Evolutionary conservation across 2,329 filamentous ascomycete species (phyloP), one percentile per base, ranked within the genome.

Genomic region (Remersonia thermophila): DNA sequence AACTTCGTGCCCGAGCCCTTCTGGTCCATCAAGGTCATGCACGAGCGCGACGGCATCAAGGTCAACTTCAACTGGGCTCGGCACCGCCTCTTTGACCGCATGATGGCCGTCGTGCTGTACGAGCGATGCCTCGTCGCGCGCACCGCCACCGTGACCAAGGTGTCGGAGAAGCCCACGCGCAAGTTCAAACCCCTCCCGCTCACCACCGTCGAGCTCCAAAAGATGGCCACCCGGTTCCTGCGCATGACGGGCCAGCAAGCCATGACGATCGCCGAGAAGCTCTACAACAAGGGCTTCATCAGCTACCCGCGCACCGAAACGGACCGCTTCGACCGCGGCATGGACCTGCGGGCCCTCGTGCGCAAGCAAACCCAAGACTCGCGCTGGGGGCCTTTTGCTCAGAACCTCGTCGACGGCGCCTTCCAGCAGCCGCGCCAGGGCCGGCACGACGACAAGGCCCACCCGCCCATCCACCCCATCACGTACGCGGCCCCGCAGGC

Each of bases 271-370:
- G 91, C 91, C 4, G 91, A 98, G 57, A 66, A 67, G 4, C 71
- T 98, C 2, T 98, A 98, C 63, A 87, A 86, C 32, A 86, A 82
- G 56, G 91, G 91, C 0, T 96, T 87, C 60, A 94, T 98, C 59
- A 95, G 87, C 57, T 98, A 98, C 58, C 91, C 91, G 1, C 78
- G 91, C 58, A 98, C 91, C 0, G 91, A 98, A 58, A 98, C 91
- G 0, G 91, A 98, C 56, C 82, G 89, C 23, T 98, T 96, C 52
- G 87, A 95, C 51, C 76, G 75, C 50, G 89, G 73, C 4, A 95
- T 96, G 64, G 80, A 96, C 53, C 67, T 98, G 14, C 75, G 73
- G 43, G 72, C 69, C 15, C 64, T 98, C 7, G 72, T 95, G 13
- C 75, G 83, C 50, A 95, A 93, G 52, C 91, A 98, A 56, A 76